Base-by-base conservation (phyloP, 2,329 filamentous ascomycete genomes). In the Microascus cirrosus region DNA sequence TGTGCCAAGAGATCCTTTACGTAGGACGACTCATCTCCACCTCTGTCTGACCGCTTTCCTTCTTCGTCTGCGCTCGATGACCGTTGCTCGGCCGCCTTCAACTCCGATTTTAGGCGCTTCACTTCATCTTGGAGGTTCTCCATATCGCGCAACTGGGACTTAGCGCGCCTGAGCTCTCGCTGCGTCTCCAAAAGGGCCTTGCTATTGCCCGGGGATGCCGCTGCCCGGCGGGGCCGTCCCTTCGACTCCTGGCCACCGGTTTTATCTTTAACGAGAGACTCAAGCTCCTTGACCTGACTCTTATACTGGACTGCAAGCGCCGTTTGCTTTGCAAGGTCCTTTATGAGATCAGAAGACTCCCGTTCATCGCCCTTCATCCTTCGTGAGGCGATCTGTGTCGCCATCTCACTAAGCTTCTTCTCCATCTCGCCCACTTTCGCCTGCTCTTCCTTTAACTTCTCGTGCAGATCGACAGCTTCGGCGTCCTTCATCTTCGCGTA, bases 401-500 rank as follows among this genome's bases (percentile, higher is more conserved):
- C 80, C 60, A 89, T 74, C 58, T 86, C 78, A 1, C 79, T 74
- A 56, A 86, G 77, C 64, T 77, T 79, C 60, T 77, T 74, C 67
- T 91, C 87, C 74, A 90, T 83, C 57, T 76, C 71, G 34, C 77
- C 72, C 28, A 86, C 82, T 65, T 81, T 86, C 61, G 80, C 77
- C 62, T 86, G 84, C 66, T 90, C 87, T 60, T 87, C 82, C 60
- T 80, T 80, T 39, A 93, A 77, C 64, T 83, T 81, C 60, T 83
- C 80, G 24, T 79, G 77, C 55, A 92, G 71, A 58, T 87, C 79
- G 28, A 81, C 78, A 24, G 86, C 85, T 68, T 91, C 85, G 20
- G 77, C 75, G 65, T 93, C 89, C 69, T 91, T 92, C 71, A 86
- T 82, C 67, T 86, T 85, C 51, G 89, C 89, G 66, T 86, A 92